These are phyloP conservation scores for Annulohypoxylon stygium DNA, from an alignment of 495 filamentous ascomycete species.

Conservation along the genomic window DNA sequence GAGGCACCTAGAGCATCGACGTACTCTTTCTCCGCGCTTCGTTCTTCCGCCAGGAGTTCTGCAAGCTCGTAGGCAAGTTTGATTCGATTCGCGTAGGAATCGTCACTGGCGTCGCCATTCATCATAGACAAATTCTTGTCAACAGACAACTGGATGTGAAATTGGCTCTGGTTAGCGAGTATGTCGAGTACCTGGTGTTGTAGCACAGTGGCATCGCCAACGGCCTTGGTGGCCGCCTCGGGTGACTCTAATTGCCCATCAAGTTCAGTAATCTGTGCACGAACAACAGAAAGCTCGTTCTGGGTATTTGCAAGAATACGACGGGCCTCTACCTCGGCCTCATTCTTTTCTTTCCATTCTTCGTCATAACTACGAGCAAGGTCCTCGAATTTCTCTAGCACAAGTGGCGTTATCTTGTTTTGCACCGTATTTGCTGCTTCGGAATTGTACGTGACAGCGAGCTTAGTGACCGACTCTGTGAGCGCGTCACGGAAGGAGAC, in stretches of 20 bases:
- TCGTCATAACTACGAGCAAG: conserved; percentile 70
- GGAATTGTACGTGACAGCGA: conserved; percentile 59
- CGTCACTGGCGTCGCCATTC: conserved; percentile 52
- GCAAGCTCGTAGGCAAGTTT: conserved; percentile 57
- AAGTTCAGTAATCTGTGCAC: conserved; percentile 63
- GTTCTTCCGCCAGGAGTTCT: conserved; percentile 55
- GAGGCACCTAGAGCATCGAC: conserved; percentile 61
- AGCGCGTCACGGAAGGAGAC: conserved; percentile 58
- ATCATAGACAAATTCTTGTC: conserved; percentile 52
- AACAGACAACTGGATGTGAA: conserved; percentile 54
- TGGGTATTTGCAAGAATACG: conserved; percentile 67
- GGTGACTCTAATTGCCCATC: conserved; percentile 59
- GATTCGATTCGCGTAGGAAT: conserved; percentile 55
- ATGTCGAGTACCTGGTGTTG: conserved; percentile 56
- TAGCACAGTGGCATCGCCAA: conserved; percentile 51
- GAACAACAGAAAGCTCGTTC: conserved; percentile 65
- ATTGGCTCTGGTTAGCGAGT: conserved; percentile 58
- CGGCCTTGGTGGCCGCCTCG: conserved; percentile 57
- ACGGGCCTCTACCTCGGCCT: conserved; percentile 68
- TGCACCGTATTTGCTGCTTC: conserved; percentile 72
- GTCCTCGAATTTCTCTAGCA: conserved; percentile 69
- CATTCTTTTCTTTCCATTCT: conserved; percentile 70
- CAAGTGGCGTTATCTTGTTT: conserved; percentile 66
- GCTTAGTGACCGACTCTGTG: conserved; percentile 51
- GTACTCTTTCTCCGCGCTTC: conserved; percentile 59